phyloP scores from a whole-genome alignment of 371 early-diverging fungal genomes.

The Zychaea mexicana region DNA sequence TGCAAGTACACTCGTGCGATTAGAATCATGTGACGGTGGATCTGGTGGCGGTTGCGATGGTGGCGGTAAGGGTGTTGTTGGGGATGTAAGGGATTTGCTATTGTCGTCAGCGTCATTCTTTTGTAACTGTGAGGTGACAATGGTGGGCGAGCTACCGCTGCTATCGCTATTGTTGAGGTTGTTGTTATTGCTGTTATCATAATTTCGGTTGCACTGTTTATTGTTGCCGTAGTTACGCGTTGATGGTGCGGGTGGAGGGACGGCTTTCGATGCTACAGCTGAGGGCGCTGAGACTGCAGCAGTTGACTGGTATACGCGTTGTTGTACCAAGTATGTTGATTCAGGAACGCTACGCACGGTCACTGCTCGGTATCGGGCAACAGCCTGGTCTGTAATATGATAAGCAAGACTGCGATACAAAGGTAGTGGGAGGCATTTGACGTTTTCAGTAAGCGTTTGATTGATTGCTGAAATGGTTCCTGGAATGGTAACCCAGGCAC shows the following conservation, averaged over 20 bases:
- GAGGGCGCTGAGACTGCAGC: background rate
- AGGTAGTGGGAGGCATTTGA: conserved; percentile 39
- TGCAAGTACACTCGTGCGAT: background rate
- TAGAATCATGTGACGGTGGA: background rate
- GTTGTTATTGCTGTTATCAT: background rate
- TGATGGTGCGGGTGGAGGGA: background rate
- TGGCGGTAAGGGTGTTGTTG: background rate
- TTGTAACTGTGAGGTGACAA: no score
- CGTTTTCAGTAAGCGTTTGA: conserved; percentile 25
- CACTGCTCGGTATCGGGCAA: conserved; percentile 14
- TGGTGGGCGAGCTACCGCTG: background rate
- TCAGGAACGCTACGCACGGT: conserved; percentile 14
- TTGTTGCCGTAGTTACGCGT: background rate
- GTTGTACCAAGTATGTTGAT: conserved; percentile 18
- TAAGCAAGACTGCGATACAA: conserved; percentile 30
- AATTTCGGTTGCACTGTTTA: background rate
- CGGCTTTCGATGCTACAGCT: background rate
- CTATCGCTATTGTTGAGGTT: background rate
- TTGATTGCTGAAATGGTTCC: conserved; percentile 40
- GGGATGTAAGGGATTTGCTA: background rate
- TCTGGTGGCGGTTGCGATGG: background rate
- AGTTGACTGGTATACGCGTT: conserved; percentile 19
- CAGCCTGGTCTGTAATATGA: conserved; percentile 27
- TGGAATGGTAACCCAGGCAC: conserved; percentile 30
- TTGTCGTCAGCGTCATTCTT: no score